Evolutionary conservation across 441 rosid genomes (phyloP).

Genomic region (Pelargonium exstipulatum): DNA sequence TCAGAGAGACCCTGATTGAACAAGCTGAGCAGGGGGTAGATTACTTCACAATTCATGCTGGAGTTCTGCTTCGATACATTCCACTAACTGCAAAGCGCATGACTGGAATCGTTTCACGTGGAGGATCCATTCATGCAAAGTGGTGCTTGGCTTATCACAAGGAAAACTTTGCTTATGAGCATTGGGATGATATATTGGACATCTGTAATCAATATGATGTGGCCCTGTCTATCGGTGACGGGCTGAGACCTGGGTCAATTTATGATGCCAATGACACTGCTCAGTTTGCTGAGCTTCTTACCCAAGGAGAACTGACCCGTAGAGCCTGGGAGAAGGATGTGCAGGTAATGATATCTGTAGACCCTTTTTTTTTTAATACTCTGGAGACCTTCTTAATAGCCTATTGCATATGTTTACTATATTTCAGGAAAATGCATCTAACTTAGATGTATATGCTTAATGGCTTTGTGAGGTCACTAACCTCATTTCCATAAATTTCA

Average conservation of each 20-base stretch:
- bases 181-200: slow-evolving; percentile 95
- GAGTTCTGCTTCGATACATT: slow-evolving; percentile 78
- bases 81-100: slow-evolving; percentile 89
- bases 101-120: slow-evolving; percentile 95
- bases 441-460: not conserved
- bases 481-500: not conserved
- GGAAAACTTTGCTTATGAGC: slow-evolving; percentile 95
- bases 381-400: not conserved
- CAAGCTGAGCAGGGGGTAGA: slow-evolving; percentile 99
- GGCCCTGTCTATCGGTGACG: slow-evolving; percentile 93
- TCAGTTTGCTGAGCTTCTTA: slow-evolving; percentile 94
- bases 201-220: slow-evolving; percentile 93
- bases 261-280: slow-evolving; percentile 97
- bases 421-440: not conserved
- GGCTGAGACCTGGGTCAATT: slow-evolving; percentile 90
- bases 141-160: slow-evolving; percentile 94
- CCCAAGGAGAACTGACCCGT: slow-evolving; percentile 94
- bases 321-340: slow-evolving; percentile 98
- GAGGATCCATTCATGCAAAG: slow-evolving; percentile 95
- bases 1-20: slow-evolving; percentile 82
- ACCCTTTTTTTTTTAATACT: no score
- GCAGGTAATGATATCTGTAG: slow-evolving; percentile 72
- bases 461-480: not conserved
- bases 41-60: slow-evolving; percentile 94
- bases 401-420: slow-evolving; percentile 8